Conservation (phyloP, 73 alveolate species). For the Halteria grandinella region DNA sequence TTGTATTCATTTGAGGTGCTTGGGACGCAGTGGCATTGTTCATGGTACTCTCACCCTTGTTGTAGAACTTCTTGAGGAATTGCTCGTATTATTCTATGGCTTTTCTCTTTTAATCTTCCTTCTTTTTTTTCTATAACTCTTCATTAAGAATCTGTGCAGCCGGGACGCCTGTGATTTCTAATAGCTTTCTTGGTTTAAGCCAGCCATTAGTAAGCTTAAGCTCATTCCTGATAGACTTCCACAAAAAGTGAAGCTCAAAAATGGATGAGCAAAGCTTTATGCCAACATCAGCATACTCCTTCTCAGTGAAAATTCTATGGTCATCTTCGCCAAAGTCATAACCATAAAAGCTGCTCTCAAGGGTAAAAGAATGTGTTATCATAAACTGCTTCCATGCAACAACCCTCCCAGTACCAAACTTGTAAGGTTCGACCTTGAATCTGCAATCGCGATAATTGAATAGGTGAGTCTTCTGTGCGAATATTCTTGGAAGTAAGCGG, state of each 20-base stretch:
- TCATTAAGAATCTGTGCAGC: conserved; percentile 48
- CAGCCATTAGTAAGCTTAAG: conserved; percentile 62
- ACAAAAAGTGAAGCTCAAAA: conserved; percentile 27
- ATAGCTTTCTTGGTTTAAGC: conserved; percentile 59
- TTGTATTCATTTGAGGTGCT: background rate
- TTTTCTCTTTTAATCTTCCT: conserved; percentile 46
- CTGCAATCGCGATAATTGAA: conserved; percentile 68
- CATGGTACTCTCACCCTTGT: background rate
- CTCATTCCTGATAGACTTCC: conserved; percentile 52
- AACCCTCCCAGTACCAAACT: conserved; percentile 74
- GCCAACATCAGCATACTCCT: conserved; percentile 27
- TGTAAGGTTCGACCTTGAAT: conserved; percentile 65
- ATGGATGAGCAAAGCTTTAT: conserved; percentile 28
- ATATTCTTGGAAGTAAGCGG: conserved; percentile 53
- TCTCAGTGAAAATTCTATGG: conserved; percentile 3
- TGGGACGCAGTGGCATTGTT: background rate
- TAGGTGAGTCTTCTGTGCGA: conserved; percentile 55
- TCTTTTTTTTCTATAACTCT: conserved; percentile 41
- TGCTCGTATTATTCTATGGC: conserved; percentile 47
- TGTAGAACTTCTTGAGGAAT: conserved; percentile 8
- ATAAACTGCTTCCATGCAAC: conserved; percentile 67
- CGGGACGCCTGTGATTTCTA: conserved; percentile 61
- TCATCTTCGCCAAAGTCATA: conserved; percentile 50
- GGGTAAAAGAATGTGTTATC: conserved; percentile 66
- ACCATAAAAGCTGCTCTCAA: conserved; percentile 71